phyloP scores from a whole-genome alignment of 441 rosid genomes.

The Erodium texanum region DNA sequence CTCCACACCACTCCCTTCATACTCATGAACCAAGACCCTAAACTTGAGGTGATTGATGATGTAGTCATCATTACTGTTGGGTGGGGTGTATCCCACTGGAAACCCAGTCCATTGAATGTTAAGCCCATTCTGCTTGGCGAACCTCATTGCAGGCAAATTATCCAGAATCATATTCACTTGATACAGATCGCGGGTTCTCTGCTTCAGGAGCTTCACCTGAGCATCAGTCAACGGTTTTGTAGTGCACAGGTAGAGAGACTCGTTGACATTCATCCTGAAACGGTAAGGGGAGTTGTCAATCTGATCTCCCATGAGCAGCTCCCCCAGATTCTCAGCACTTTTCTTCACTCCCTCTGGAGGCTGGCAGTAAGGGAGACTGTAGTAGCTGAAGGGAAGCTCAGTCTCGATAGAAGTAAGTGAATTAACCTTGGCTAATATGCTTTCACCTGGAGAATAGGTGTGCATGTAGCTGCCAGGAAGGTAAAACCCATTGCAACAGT shows the following conservation, averaged over 20 bases:
- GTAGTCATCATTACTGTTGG: slow-evolving; percentile 66
- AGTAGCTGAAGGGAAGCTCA: slow-evolving; percentile 76
- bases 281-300: slow-evolving; percentile 80
- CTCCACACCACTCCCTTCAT: slow-evolving; percentile 74
- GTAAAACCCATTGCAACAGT: slow-evolving; percentile 58
- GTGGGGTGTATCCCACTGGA: slow-evolving; percentile 75
- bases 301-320: slow-evolving; percentile 96
- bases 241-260: slow-evolving; percentile 69
- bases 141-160: slow-evolving; percentile 81
- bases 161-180: slow-evolving; percentile 90
- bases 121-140: slow-evolving; percentile 56
- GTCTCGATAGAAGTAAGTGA: slow-evolving; percentile 88
- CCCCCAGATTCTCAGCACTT: slow-evolving; percentile 93
- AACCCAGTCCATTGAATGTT: slow-evolving; percentile 93
- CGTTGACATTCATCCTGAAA: slow-evolving; percentile 65
- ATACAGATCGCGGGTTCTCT: slow-evolving; percentile 77
- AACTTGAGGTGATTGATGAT: slow-evolving; percentile 84
- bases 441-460: slow-evolving; percentile 45
- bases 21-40: slow-evolving; percentile 78
- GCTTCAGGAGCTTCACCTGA: slow-evolving; percentile 79
- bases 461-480: slow-evolving; percentile 84
- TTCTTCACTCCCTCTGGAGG: slow-evolving; percentile 58
- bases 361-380: slow-evolving; percentile 72
- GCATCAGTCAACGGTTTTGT: slow-evolving; percentile 45
- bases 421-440: slow-evolving; percentile 60